A percentile compares a stretch with the other conserved stretches of the same genome.
Evolutionary conservation across 192 early-diverging fungal genomes (phyloP).

Genomic region (Dimargaris verticillata): DNA sequence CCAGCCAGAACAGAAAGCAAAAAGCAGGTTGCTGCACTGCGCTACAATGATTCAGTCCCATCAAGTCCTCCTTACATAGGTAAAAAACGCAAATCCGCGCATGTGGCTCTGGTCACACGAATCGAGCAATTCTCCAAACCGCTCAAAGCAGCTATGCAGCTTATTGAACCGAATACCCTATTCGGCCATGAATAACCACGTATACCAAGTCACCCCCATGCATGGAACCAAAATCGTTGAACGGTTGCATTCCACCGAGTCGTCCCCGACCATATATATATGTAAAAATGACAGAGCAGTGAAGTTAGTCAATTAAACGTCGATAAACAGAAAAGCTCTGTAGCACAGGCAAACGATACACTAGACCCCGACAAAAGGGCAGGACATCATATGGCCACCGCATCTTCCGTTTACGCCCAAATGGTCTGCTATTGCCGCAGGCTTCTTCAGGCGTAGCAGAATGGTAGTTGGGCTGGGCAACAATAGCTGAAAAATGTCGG

Average conservation of each 20-base stretch:
- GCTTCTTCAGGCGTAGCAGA: no score
- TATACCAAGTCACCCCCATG: not conserved
- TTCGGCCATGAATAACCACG: not conserved
- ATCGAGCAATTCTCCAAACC: conserved; percentile 4
- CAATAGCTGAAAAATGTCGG: no score
- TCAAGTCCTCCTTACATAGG: not conserved
- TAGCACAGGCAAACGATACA: no score
- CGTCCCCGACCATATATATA: not conserved
- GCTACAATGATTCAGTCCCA: not conserved
- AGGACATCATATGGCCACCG: no score
- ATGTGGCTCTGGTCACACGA: not conserved
- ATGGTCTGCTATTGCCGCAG: no score
- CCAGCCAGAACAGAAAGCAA: not conserved
- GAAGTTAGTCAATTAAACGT: no score
- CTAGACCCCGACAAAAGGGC: no score
- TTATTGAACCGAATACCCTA: not conserved
- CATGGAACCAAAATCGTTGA: not conserved
- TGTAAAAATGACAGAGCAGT: not conserved
- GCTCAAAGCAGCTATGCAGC: not conserved
- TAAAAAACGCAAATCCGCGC: not conserved
- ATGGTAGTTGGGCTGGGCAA: no score
- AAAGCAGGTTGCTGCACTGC: not conserved
- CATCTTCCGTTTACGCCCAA: no score
- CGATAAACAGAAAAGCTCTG: no score
- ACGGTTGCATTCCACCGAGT: not conserved